A percentile compares a stretch with the other conserved stretches of the same genome.
phyloP scores from a whole-genome alignment of 306 rosid genomes.

The Corylus heterophylla region DNA sequence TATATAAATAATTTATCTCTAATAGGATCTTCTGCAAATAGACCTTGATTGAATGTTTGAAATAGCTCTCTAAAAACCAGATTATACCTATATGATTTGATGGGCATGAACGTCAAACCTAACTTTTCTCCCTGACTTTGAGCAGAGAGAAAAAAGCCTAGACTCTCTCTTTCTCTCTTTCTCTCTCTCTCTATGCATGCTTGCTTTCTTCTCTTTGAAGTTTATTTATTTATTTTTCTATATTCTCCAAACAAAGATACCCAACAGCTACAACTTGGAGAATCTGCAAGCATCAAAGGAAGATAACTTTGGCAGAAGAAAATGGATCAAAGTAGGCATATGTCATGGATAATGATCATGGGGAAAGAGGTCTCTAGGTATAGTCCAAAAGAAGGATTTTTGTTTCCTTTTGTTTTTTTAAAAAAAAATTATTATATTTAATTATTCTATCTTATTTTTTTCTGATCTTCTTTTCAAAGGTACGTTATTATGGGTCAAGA shows the following conservation, averaged over 20 bases:
- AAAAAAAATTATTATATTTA: too few species aligned
- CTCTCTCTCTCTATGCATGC: slow-evolving; percentile 30
- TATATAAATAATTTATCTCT: slow-evolving; percentile 3
- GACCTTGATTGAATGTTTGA: slow-evolving; percentile 44
- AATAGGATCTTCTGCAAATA: slow-evolving; percentile 41
- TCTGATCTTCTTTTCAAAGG: slow-evolving; percentile 43
- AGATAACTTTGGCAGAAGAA: slow-evolving; percentile 36
- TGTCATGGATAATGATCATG: slow-evolving; percentile 57
- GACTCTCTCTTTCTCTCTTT: slow-evolving; percentile 12
- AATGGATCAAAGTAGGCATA: slow-evolving; percentile 50
- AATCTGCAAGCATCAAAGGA: slow-evolving; percentile 55
- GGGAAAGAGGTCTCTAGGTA: slow-evolving; percentile 35
- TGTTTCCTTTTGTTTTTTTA: slow-evolving; percentile 40
- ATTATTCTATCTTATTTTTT: slow-evolving; percentile 16
- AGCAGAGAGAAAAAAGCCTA: slow-evolving; percentile 25
- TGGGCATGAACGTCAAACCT: slow-evolving; percentile 41
- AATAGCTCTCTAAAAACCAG: slow-evolving; percentile 3
- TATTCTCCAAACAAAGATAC: slow-evolving; percentile 52
- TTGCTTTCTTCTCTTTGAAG: slow-evolving; percentile 52
- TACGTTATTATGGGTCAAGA: slow-evolving; percentile 70
- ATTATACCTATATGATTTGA: slow-evolving; percentile 32
- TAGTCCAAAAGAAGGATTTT: slow-evolving; percentile 62
- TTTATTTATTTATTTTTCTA: slow-evolving; percentile 24
- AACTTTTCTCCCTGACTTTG: slow-evolving; percentile 41
- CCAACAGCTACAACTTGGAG: slow-evolving; percentile 57